Conservation (phyloP, 306 rosid species). For the Chamaecrista fasciculata region DNA sequence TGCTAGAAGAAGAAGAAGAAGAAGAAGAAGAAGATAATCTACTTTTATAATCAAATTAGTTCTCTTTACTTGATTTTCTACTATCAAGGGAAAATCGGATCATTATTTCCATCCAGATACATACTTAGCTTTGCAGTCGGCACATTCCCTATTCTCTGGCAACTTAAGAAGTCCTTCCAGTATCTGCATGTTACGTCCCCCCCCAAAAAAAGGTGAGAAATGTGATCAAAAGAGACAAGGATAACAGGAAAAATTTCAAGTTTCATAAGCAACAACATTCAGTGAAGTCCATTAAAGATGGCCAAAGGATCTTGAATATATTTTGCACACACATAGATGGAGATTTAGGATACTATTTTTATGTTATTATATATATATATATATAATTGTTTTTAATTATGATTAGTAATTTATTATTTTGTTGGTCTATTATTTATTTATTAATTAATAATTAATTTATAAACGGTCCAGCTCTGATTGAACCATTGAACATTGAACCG, state of each 20-base stretch:
- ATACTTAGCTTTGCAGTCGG: conserved; percentile 80
- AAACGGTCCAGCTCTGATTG: no score
- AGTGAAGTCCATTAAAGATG: conserved; percentile 9
- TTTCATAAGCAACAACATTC: conserved; percentile 4
- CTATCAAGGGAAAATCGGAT: neutral
- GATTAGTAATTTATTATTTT: no score
- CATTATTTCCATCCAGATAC: conserved; percentile 26
- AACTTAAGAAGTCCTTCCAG: conserved; percentile 72
- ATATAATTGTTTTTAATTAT: no score
- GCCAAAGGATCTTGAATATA: conserved; percentile 19
- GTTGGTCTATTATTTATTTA: no score
- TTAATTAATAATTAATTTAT: no score
- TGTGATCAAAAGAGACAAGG: neutral
- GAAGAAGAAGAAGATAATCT: neutral
- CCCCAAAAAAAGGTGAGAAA: neutral
- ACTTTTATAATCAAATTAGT: neutral
- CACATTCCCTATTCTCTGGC: conserved; percentile 79
- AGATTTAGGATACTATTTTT: no score
- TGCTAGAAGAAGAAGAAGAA: no score
- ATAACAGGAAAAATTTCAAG: neutral
- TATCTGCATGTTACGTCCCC: conserved; percentile 38
- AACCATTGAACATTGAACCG: no score
- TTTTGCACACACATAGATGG: no score
- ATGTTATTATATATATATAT: no score
- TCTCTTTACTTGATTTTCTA: neutral